Conservation (phyloP, 75 land plant species). For the Sequoiadendron giganteum region DNA sequence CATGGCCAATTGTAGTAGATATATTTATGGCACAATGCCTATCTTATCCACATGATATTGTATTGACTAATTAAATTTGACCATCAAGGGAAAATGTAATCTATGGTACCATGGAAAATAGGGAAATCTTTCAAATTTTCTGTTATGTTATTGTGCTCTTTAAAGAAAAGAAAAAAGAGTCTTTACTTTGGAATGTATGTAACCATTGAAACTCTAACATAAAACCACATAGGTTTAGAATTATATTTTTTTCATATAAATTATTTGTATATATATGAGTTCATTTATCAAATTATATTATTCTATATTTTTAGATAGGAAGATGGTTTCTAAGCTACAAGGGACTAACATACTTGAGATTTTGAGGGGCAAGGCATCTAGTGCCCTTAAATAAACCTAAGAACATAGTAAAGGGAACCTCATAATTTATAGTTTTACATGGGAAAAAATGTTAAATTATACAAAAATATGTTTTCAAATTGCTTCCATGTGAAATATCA, state of each 20-base stretch:
- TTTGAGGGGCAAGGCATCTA: slow-evolving; percentile 88
- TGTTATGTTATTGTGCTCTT: too few species aligned
- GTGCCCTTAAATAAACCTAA: slow-evolving; percentile 77
- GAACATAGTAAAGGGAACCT: too few species aligned
- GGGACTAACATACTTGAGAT: slow-evolving; percentile 59
- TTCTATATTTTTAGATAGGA: slow-evolving; percentile 41
- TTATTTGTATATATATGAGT: not conserved
- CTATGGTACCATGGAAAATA: slow-evolving; percentile 50
- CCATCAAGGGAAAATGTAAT: slow-evolving; percentile 35
- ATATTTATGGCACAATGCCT: slow-evolving; percentile 60
- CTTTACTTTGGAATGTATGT: not conserved
- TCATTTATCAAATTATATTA: not conserved
- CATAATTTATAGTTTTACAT: too few species aligned
- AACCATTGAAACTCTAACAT: not conserved
- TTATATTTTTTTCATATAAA: not conserved
- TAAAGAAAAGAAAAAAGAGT: too few species aligned
- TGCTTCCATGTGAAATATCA: not conserved
- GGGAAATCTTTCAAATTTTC: slow-evolving; percentile 13
- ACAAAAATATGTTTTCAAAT: not conserved
- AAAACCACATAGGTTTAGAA: not conserved
- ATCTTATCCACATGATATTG: slow-evolving; percentile 49
- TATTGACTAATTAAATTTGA: slow-evolving; percentile 37
- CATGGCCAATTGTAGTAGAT: slow-evolving; percentile 41
- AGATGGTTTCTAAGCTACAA: slow-evolving; percentile 57
- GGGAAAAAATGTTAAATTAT: too few species aligned